Base-by-base conservation (phyloP, 2,329 filamentous ascomycete genomes). In the Cryphonectria japonica region DNA sequence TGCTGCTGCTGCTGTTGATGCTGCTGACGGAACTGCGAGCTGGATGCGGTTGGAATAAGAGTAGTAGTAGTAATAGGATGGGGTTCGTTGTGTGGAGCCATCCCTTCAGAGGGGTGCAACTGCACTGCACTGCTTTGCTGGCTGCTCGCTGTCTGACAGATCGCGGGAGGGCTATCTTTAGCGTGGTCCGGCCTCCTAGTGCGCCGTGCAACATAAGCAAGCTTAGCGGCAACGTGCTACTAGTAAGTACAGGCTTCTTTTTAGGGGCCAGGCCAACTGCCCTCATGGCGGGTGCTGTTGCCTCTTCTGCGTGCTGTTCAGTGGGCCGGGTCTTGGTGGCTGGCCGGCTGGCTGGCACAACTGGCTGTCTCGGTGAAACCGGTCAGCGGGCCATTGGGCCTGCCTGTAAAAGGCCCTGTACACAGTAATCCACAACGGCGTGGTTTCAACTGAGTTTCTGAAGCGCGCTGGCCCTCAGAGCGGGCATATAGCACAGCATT, bases 71-170 rank as follows among this genome's bases (percentile, higher is more conserved):
- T 41, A 41, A 29, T 57, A 29, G 52, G 26, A 32, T 34, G 59
- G 34, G 32, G 32, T 22, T 37, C 59, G 34, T 65, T 65, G 43
- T 65, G 63, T 52, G 63, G 63, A 41, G 63, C 43, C 63, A 65
- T 65, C 41, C n/a, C 63, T 65, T 43, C 16, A 34, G 54, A 19
- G 34, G 54, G 26, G 7, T 11, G 22, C 46, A 50, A 39, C 37
- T 39, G 22, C 46, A n/a, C 46, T 50, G 54, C 54, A 59, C 54
- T 34, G 54, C 26, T 32, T 32, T 57, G 52, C 26, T 29, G n/a
- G 52, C 26, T 39, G 16, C 43, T 16, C 43, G 43, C 43, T 50
- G 43, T 50, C 52, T 59, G 54, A 59, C 54, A 59, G 54, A 19
- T n/a, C 59, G 59, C 59, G 59, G 59, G 59, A 39, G 32, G 32